phyloP scores from a whole-genome alignment of 2,329 filamentous ascomycete species.

The Diaporthe helianthi region DNA sequence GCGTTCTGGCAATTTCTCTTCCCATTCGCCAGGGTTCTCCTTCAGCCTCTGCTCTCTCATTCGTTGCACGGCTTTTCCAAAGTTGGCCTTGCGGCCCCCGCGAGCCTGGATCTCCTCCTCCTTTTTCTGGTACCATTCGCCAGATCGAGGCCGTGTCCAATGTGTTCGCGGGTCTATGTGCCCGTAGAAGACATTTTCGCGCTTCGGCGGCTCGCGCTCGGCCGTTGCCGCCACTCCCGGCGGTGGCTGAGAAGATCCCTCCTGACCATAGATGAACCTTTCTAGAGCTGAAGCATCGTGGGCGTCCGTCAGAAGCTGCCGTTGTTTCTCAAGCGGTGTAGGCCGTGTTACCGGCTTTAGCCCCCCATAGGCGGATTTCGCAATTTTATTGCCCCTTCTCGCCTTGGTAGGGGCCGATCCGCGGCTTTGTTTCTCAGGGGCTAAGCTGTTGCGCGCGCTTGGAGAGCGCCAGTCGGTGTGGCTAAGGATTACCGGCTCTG shows the following conservation, averaged over 20 bases:
- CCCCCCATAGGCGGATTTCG: neutral
- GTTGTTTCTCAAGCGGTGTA: conserved; percentile 30
- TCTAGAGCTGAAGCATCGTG: conserved; percentile 37
- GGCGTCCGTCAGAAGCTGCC: conserved; percentile 20
- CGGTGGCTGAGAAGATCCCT: conserved; percentile 37
- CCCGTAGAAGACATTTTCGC: conserved; percentile 47
- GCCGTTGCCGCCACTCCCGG: conserved; percentile 30
- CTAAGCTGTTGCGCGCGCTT: neutral
- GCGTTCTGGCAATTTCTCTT: conserved; percentile 50
- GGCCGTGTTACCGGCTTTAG: neutral
- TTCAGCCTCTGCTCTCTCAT: conserved; percentile 43
- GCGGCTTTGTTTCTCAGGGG: conserved; percentile 7
- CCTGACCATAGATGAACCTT: conserved; percentile 40
- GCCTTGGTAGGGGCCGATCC: neutral
- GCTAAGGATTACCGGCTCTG: conserved; percentile 5
- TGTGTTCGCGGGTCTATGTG: conserved; percentile 60
- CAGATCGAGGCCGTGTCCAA: conserved; percentile 51
- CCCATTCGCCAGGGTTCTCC: conserved; percentile 35
- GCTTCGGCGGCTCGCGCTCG: conserved; percentile 31
- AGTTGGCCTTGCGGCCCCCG: conserved; percentile 57
- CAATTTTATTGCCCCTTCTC: neutral
- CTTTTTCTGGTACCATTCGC: conserved; percentile 56
- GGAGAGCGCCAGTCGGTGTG: conserved; percentile 17
- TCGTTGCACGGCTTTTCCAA: conserved; percentile 53
- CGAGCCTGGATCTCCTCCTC: conserved; percentile 57